Conservation (phyloP, 768 basidiomycete genomes). For the Boletus rufocinnamomeus region DNA sequence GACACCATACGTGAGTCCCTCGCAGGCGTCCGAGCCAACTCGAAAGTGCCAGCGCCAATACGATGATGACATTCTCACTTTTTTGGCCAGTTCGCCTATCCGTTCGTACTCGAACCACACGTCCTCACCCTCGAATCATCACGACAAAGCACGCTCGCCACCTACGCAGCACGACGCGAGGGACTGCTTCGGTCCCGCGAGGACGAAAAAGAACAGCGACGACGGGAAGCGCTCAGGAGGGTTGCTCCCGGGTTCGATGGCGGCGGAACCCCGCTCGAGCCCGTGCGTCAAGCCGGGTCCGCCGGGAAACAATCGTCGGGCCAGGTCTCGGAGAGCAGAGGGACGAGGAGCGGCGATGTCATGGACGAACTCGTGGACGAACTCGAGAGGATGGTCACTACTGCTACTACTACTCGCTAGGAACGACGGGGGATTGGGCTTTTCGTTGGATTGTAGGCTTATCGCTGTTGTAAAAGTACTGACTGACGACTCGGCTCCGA, state of each 20-base stretch:
- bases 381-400: slow-evolving; percentile 62
- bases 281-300: slow-evolving; percentile 18
- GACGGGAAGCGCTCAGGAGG: slow-evolving; percentile 64
- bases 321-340: not conserved
- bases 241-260: slow-evolving; percentile 89
- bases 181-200: slow-evolving; percentile 69
- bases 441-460: not conserved
- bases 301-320: slow-evolving; percentile 13
- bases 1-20: slow-evolving; percentile 71
- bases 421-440: not conserved
- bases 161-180: slow-evolving; percentile 67
- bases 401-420: not conserved
- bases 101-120: slow-evolving; percentile 91
- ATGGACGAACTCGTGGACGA: slow-evolving; percentile 87
- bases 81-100: slow-evolving; percentile 84
- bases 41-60: not conserved
- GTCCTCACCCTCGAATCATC: slow-evolving; percentile 74
- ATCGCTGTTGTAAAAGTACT: not conserved
- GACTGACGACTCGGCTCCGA: not conserved
- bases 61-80: too few relatives aligned
- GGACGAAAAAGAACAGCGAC: slow-evolving; percentile 70
- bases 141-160: slow-evolving; percentile 63
- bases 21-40: not conserved
- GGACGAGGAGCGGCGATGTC: slow-evolving; percentile 44
- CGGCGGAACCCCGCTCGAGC: slow-evolving; percentile 50